These are phyloP conservation scores for Medicago arabica DNA, from an alignment of 306 rosid species.

Conservation along the genomic window DNA sequence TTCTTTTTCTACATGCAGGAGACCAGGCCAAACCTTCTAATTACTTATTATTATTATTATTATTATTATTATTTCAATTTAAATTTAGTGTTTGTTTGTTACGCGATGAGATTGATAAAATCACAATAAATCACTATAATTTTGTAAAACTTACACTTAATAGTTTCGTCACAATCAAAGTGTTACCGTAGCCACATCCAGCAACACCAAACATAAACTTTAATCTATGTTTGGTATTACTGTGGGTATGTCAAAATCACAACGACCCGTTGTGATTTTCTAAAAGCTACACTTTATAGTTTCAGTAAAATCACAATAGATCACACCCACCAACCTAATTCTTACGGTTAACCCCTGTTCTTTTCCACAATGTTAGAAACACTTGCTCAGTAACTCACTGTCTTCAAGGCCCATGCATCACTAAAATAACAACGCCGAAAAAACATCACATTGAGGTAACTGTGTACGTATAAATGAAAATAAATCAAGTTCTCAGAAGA, in stretches of 20 bases:
- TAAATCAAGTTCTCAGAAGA: neutral
- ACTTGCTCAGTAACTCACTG: neutral
- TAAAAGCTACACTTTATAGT: too few species aligned
- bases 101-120: neutral
- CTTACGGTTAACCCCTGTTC: conserved; percentile 11
- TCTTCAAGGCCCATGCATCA: conserved; percentile 16
- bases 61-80: too few species aligned
- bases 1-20: conserved; percentile 24
- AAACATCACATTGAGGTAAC: conserved; percentile 7
- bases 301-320: too few species aligned
- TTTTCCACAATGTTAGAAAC: conserved; percentile 7
- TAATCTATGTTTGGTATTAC: too few species aligned
- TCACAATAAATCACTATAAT: too few species aligned
- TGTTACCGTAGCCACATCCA: neutral
- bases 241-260: too few species aligned
- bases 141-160: too few species aligned
- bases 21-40: conserved; percentile 32
- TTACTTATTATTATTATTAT: conserved; percentile 16
- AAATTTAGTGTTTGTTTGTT: neutral
- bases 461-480: neutral
- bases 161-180: too few species aligned
- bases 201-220: neutral
- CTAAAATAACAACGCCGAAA: conserved; percentile 1
- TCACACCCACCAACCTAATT: neutral
- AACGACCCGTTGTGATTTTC: too few species aligned